These are phyloP conservation scores for Mercurialis annua DNA, from an alignment of 345 rosid genomes.

Conservation along the genomic window DNA sequence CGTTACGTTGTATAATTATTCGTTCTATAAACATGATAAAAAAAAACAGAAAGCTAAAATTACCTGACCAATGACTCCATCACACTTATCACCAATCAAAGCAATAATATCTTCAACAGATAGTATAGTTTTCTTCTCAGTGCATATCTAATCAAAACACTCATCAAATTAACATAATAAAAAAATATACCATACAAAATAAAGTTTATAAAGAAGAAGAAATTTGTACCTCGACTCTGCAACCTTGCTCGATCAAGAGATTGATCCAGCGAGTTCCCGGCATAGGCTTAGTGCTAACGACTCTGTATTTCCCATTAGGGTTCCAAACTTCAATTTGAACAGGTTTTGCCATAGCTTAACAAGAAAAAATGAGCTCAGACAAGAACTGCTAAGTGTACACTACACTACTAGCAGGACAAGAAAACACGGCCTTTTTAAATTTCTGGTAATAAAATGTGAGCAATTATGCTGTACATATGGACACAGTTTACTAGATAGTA, in stretches of 20 bases:
- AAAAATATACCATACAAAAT: background rate
- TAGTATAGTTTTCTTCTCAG: conserved; percentile 84
- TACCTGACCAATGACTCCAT: conserved; percentile 97
- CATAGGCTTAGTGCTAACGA: conserved; percentile 92
- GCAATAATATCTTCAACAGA: conserved; percentile 89
- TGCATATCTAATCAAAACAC: conserved; percentile 58
- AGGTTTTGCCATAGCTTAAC: conserved; percentile 75
- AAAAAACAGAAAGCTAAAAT: too few relatives aligned
- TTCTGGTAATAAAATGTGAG: conserved; percentile 3
- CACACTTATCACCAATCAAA: conserved; percentile 82
- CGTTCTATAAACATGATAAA: conserved; percentile 3
- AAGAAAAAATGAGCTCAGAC: background rate
- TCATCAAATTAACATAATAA: background rate
- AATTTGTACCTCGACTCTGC: conserved; percentile 75
- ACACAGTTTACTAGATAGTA: background rate
- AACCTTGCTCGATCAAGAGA: conserved; percentile 79
- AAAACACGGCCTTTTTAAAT: conserved; percentile 2
- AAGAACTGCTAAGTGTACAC: background rate
- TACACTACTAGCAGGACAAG: background rate
- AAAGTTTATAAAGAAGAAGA: background rate
- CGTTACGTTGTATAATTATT: too few relatives aligned
- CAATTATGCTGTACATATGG: background rate
- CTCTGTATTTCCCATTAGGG: conserved; percentile 89
- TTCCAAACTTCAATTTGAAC: conserved; percentile 87
- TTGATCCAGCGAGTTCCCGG: conserved; percentile 99